These are phyloP conservation scores for Stramenopiles sp. DNA, from an alignment of 352 stramenopile species.

Conservation along the genomic window DNA sequence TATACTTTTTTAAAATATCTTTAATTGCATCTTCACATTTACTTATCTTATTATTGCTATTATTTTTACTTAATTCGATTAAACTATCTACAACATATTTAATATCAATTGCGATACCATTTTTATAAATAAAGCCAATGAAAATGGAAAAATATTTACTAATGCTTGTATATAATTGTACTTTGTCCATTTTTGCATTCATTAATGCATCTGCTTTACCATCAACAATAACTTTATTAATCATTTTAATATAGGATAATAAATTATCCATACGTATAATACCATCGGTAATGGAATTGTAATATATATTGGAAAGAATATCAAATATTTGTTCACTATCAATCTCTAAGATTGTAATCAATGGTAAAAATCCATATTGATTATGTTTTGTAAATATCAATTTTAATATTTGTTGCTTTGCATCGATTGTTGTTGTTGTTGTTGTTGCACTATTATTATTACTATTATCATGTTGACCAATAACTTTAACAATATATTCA, in stretches of 20 bases:
- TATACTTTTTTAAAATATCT: slow-evolving; percentile 11
- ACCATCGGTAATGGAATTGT: slow-evolving; percentile 10
- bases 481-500: slow-evolving; percentile 11
- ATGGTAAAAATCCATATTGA: slow-evolving; percentile 11
- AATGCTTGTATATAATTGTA: slow-evolving; percentile 10
- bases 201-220: slow-evolving; percentile 10
- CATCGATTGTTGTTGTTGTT: slow-evolving; percentile 1
- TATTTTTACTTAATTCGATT: slow-evolving; percentile 10
- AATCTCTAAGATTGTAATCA: slow-evolving; percentile 11
- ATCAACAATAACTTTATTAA: slow-evolving; percentile 12
- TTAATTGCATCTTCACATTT: slow-evolving; percentile 11
- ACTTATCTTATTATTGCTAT: slow-evolving; percentile 11
- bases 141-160: slow-evolving; percentile 12
- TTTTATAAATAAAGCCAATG: slow-evolving; percentile 11
- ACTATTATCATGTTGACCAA: slow-evolving; percentile 10
- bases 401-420: slow-evolving; percentile 11
- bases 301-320: slow-evolving; percentile 12
- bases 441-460: slow-evolving; percentile 11
- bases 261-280: slow-evolving; percentile 11
- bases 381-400: slow-evolving; percentile 12
- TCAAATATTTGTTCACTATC: slow-evolving; percentile 11
- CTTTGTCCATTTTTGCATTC: slow-evolving; percentile 10
- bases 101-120: slow-evolving; percentile 11
- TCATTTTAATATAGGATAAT: slow-evolving; percentile 12
- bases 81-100: slow-evolving; percentile 10